These are phyloP conservation scores for Peziza echinospora DNA, from an alignment of 495 filamentous ascomycete genomes.

Conservation along the genomic window DNA sequence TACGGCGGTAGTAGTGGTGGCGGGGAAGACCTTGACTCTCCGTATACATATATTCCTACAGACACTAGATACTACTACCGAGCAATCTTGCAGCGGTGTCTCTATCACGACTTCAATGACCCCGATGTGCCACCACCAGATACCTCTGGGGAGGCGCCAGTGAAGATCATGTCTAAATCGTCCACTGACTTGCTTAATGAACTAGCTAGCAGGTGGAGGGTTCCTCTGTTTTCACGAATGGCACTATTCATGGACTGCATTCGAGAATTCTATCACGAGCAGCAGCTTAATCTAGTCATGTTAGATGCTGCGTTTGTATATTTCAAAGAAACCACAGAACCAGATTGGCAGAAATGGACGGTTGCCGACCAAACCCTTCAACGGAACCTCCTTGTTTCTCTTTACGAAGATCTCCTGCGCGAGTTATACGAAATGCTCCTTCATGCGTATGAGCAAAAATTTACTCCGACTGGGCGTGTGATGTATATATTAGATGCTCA, in stretches of 20 bases:
- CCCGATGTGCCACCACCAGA: conserved; percentile 31
- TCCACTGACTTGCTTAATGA: conserved; percentile 70
- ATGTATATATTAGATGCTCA: conserved; percentile 70
- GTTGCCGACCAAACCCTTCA: conserved; percentile 54
- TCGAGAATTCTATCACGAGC: conserved; percentile 62
- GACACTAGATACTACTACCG: conserved; percentile 67
- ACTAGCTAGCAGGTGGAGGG: conserved; percentile 68
- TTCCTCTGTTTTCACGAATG: conserved; percentile 62
- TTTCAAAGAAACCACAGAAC: conserved; percentile 38
- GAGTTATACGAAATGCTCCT: conserved; percentile 73
- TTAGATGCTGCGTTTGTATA: conserved; percentile 64
- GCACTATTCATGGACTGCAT: conserved; percentile 71
- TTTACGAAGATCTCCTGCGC: conserved; percentile 65
- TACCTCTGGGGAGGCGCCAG: conserved; percentile 28
- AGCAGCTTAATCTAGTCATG: conserved; percentile 58
- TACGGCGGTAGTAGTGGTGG: conserved; percentile 16
- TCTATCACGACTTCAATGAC: conserved; percentile 35
- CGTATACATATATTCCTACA: conserved; percentile 72
- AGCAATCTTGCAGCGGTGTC: conserved; percentile 34
- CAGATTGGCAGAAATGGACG: conserved; percentile 52
- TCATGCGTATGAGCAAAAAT: conserved; percentile 73
- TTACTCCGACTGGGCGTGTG: conserved; percentile 51
- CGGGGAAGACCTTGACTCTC: conserved; percentile 28
- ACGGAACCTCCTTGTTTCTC: conserved; percentile 46
- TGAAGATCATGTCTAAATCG: conserved; percentile 55